Base-by-base conservation (phyloP, 2,329 filamentous ascomycete genomes). In the Trichoderma sp. region DNA sequence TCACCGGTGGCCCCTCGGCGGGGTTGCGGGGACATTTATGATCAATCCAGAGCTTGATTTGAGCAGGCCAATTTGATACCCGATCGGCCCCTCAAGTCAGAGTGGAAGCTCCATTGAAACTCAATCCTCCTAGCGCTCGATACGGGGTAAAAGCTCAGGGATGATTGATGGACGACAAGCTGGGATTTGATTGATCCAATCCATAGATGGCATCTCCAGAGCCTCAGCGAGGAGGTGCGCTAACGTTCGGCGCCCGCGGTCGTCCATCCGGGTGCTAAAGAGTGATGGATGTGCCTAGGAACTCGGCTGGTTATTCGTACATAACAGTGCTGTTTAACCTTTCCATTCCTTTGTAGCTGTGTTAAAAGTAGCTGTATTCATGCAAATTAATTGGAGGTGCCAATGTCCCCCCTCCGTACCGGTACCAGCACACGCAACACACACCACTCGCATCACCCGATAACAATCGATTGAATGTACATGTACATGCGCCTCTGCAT, bases 371-470 rank as follows among this genome's bases (percentile, higher is more conserved):
- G 34, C 13, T 36, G 34, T 36, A 36, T 36, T 3, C 2, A 36
- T 36, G 34, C 34, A 36, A 36, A 36, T 36, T 36, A 36, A 20
- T 20, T 53, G 47, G n/a, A 53, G 47, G 47, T 53, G 47, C 47
- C 11, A 23, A 53, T 23, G 47, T 53, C 3, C 47, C n/a, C n/a
- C 4, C 47, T 53, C 9, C 20, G 47, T 53, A 53, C 47, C 47
- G 47, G 47, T 53, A 53, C 47, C 47, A 53, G 20, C 47, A 13
- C n/a, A 12, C 47, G 47, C 47, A 53, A 53, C 47, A 53, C 47
- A 53, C 43, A 50, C n/a, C 43, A 20, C 43, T 20, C 50, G 36
- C 65, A 68, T 68, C 65, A 59, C 53, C 65, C 65, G 65, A 68
- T 68, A 68, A 32, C 65, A 67, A n/a, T 34, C 30, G 47, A 57